Evolutionary conservation across 306 rosid species (phyloP).

Genomic region (Quillaja saponaria): DNA sequence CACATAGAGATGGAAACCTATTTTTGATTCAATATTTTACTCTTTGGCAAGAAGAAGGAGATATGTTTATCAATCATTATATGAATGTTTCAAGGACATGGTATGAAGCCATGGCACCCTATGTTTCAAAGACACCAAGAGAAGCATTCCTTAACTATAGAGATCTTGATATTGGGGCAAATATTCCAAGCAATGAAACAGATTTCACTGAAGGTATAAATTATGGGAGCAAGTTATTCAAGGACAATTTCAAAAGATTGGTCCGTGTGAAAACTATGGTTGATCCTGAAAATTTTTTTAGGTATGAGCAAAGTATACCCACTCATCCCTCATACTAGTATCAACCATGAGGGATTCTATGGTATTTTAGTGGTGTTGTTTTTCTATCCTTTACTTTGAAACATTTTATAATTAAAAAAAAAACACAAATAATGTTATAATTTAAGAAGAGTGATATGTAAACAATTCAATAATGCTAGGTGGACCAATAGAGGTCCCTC

Average conservation of each 20-base stretch:
- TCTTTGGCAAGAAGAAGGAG: conserved; percentile 44
- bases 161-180: conserved; percentile 69
- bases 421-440: too few relatives aligned
- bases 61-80: conserved; percentile 22
- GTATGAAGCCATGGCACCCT: conserved; percentile 51
- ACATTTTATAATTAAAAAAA: too few relatives aligned
- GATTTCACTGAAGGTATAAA: conserved; percentile 38
- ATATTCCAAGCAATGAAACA: conserved; percentile 34
- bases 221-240: conserved; percentile 50
- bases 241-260: conserved; percentile 54
- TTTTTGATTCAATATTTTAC: conserved; percentile 55
- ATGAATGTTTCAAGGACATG: conserved; percentile 32
- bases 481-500: too few relatives aligned
- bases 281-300: conserved; percentile 65
- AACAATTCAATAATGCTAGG: too few relatives aligned
- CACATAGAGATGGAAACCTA: conserved; percentile 54
- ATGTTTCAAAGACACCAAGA: conserved; percentile 67
- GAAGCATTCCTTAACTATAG: conserved; percentile 50
- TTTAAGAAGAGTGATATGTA: too few relatives aligned
- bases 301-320: conserved; percentile 70
- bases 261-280: conserved; percentile 55
- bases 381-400: too few relatives aligned
- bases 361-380: too few relatives aligned
- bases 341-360: not conserved
- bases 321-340: not conserved